phyloP scores from a whole-genome alignment of 768 basidiomycete species.

The Baorangia bicolor region DNA sequence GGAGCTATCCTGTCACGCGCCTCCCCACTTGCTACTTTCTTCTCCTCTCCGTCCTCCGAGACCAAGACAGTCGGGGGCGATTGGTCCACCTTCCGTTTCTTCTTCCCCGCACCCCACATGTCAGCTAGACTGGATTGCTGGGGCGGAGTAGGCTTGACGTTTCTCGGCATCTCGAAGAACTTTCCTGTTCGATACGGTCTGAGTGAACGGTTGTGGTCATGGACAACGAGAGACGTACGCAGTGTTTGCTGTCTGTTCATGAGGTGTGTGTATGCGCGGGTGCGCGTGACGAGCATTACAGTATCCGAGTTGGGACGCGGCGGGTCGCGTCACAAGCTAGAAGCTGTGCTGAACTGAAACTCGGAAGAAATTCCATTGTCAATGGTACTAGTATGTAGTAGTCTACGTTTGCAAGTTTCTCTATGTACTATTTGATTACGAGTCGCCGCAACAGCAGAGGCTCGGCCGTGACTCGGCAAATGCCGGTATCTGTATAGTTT shows the following conservation, averaged over 20 bases:
- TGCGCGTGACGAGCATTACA: constrained; percentile 27
- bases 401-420: background rate
- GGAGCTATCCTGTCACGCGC: background rate
- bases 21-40: constrained; percentile 16
- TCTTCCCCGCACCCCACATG: constrained; percentile 64
- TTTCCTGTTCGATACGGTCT: constrained; percentile 45
- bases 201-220: background rate
- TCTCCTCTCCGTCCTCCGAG: constrained; percentile 28
- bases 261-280: constrained; percentile 7
- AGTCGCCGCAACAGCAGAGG: too few species aligned
- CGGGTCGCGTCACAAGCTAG: background rate
- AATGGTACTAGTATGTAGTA: too few species aligned
- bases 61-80: constrained; percentile 20
- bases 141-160: constrained; percentile 60
- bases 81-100: constrained; percentile 26
- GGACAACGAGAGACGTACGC: constrained; percentile 38
- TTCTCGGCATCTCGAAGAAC: constrained; percentile 74
- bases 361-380: background rate
- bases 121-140: constrained; percentile 80
- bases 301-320: background rate
- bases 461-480: constrained; percentile 22
- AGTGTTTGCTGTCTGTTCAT: constrained; percentile 80
- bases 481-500: constrained; percentile 44
- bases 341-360: background rate
- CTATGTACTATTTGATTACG: too few species aligned